Evolutionary conservation across 2,329 filamentous ascomycete species (phyloP).

Genomic region (Calonectria pseudoreteaudii): DNA sequence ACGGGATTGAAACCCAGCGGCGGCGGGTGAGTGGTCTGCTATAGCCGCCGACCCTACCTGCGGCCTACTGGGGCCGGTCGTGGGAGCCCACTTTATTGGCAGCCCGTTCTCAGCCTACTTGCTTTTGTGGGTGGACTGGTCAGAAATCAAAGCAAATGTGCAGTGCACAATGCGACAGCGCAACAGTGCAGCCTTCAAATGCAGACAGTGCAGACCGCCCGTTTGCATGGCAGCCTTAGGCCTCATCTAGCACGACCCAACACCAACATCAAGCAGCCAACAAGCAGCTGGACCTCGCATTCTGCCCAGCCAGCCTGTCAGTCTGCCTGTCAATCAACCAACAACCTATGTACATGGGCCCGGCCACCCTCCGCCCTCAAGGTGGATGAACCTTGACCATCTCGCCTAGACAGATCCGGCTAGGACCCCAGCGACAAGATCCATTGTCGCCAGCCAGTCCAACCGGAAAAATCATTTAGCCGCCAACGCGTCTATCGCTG

Average conservation of each 20-base stretch:
- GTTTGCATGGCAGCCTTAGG: not conserved
- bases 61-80: slow-evolving; percentile 1
- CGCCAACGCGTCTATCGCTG: slow-evolving; percentile 19
- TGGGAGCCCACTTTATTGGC: slow-evolving; percentile 5
- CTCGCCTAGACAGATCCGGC: slow-evolving; percentile 15
- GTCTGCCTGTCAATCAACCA: not conserved
- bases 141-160: not conserved
- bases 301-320: not conserved
- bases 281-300: not conserved
- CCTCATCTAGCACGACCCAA: not conserved
- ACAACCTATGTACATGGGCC: not conserved
- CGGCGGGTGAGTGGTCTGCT: slow-evolving; percentile 13
- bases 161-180: not conserved
- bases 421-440: not conserved
- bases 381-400: slow-evolving; percentile 1
- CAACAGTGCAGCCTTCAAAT: not conserved
- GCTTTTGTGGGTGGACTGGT: not conserved
- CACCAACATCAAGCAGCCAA: not conserved
- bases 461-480: slow-evolving; percentile 4
- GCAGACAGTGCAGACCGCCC: slow-evolving; percentile 1
- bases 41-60: slow-evolving; percentile 20
- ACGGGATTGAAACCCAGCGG: slow-evolving; percentile 12
- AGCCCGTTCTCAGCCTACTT: slow-evolving; percentile 8
- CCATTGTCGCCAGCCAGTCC: slow-evolving; percentile 1
- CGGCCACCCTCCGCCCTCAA: not conserved